Conservation (phyloP, 1,139 yeast genomes). For the Protomyces inouyei region DNA sequence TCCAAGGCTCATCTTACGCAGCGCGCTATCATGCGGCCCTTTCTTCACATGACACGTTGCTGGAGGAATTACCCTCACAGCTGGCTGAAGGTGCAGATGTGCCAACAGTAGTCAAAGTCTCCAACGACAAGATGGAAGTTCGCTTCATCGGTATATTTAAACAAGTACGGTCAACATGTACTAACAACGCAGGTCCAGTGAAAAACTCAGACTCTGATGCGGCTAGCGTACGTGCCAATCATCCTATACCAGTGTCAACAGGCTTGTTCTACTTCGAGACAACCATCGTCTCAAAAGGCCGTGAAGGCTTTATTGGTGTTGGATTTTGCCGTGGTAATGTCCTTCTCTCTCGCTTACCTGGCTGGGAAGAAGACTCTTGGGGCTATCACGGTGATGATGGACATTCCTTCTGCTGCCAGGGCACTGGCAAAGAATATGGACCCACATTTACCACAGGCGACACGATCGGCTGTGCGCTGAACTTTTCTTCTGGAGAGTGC, state of each 20-base stretch:
- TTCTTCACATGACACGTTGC: constrained; percentile 1
- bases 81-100: constrained; percentile 26
- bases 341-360: constrained; percentile 42
- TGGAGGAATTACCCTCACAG: constrained; percentile 18
- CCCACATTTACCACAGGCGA: constrained; percentile 55
- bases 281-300: constrained; percentile 43
- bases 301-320: constrained; percentile 40
- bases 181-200: constrained; percentile 26
- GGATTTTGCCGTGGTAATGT: constrained; percentile 40
- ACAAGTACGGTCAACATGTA: neutral
- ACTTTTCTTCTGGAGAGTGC: constrained; percentile 57
- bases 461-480: constrained; percentile 77
- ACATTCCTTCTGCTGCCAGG: constrained; percentile 45
- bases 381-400: constrained; percentile 61
- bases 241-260: constrained; percentile 44
- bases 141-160: constrained; percentile 24
- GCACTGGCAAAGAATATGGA: constrained; percentile 44
- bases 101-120: constrained; percentile 26
- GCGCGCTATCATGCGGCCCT: constrained; percentile 15
- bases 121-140: constrained; percentile 27
- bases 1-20: constrained; percentile 27
- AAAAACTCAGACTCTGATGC: constrained; percentile 34
- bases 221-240: constrained; percentile 45
- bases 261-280: constrained; percentile 60
- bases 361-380: constrained; percentile 50